These are phyloP conservation scores for Nidularia pulvinata DNA, from an alignment of 768 basidiomycete species.

Conservation along the genomic window DNA sequence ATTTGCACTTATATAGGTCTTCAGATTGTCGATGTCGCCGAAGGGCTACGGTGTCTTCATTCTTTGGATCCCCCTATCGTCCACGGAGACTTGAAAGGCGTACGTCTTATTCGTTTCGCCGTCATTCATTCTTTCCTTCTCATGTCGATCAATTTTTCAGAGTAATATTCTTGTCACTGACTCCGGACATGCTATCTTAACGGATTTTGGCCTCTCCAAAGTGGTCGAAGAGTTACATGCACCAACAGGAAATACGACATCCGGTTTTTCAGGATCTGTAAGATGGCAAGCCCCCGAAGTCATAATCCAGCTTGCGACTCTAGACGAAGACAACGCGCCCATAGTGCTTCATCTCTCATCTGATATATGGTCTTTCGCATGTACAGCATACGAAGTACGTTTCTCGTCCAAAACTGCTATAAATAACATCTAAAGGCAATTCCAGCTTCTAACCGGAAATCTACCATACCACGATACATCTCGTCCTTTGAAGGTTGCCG, in stretches of 20 bases:
- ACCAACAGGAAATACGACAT: conserved; percentile 24
- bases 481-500: no score
- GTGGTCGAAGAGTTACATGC: conserved; percentile 24
- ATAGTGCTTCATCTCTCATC: conserved; percentile 16
- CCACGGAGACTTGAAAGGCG: no score
- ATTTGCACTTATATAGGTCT: no score
- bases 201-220: conserved; percentile 43
- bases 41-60: no score
- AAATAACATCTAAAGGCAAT: no score
- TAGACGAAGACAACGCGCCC: conserved; percentile 14
- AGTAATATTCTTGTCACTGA: conserved; percentile 44
- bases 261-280: conserved; percentile 22
- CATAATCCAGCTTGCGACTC: conserved; percentile 1
- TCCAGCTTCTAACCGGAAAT: no score
- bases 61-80: no score
- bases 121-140: no score
- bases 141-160: conserved; percentile 12
- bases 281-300: conserved; percentile 33
- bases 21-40: no score
- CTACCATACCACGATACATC: no score
- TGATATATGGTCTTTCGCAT: conserved; percentile 33
- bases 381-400: conserved; percentile 29
- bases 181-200: conserved; percentile 34
- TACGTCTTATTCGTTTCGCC: no score
- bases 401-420: no score